Evolutionary conservation across 2,329 filamentous ascomycete species (phyloP), one percentile per base, ranked within the genome.

Genomic region (Dactylellina leptospora): DNA sequence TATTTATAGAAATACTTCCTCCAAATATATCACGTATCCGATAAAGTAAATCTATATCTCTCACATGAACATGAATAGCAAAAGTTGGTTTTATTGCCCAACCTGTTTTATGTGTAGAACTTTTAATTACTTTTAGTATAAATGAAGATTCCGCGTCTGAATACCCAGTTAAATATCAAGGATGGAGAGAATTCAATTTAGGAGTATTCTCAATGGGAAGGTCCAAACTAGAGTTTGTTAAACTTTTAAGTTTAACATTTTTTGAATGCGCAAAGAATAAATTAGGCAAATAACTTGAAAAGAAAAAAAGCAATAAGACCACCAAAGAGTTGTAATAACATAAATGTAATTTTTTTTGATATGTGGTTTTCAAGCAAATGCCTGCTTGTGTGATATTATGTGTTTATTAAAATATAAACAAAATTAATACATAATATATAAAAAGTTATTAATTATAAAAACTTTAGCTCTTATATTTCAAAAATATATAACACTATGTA

Each of bases 391-490:
- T 33, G 5, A 6, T 33, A 33, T 33, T 33, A 33, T 6, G n/a
- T n/a, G n/a, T n/a, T n/a, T n/a, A n/a, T n/a, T 55, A 36, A 30
- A 53, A 30, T 53, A n/a, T 33, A 30, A 53, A 53, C 30, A 53
- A 30, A n/a, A 53, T 36, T n/a, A 30, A 30, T 53, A 36, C 27
- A 53, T 30, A n/a, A 18, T 16, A 36, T 53, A 28, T 18, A 53
- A 53, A 36, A 28, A 53, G 13, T 10, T 45, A 20, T 45, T 18
- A 38, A 38, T 55, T 38, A 22, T 38, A 10, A 10, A 13, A 5
- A 22, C 18, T 23, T 28, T 33, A 33, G 11, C 28, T 51, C 5
- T 51, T 30, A n/a, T n/a, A n/a, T n/a, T n/a, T n/a, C n/a, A n/a
- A n/a, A n/a, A n/a, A n/a, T n/a, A n/a, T n/a, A n/a, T n/a, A n/a